Evolutionary conservation across 768 basidiomycete genomes (phyloP), one percentile per base, ranked within the genome.

Genomic region (Rhizopogon vesiculosus): DNA sequence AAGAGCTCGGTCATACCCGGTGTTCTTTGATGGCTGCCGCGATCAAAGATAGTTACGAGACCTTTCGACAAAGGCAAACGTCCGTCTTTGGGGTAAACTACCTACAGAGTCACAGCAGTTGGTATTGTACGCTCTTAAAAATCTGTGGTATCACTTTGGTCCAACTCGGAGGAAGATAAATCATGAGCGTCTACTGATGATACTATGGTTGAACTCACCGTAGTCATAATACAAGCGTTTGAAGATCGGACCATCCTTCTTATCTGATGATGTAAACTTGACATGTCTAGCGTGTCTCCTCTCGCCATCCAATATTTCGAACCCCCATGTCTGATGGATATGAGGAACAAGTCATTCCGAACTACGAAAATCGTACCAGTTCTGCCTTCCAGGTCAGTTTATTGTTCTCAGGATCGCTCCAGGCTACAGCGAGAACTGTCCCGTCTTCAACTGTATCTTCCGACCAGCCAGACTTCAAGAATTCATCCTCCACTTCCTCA

Each of bases 181-280:
- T 69, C 53, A 65, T 63, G 55, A 56, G n/a, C n/a, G 10, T 19
- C 9, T 54, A n/a, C 18, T n/a, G 35, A 12, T 12, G 35, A 38
- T 13, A 13, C 7, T 22, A 31, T n/a, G 35, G 9, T 44, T 29
- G 13, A 0, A 71, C 86, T 68, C 51, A 88, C 87, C 55, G 59
- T 89, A 89, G 62, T 89, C 85, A 57, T 89, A 91, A 18, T 86
- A 74, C 39, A 89, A 65, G 42, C 75, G 78, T 9, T 75, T 72
- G 54, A 80, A 72, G 48, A 89, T 81, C 38, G 70, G 62, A 6
- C 60, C 59, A 13, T 81, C 79, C 60, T 85, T 78, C 9, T 73
- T 81, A 33, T 73, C 63, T 4, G 86, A 79, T 1, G 86, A 86
- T 5, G 78, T 82, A 67, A 89, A 89, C 58, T 78, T 76, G 58